Evolutionary conservation across 2,329 filamentous ascomycete species (phyloP).

Genomic region (Madurella mycetomatis): DNA sequence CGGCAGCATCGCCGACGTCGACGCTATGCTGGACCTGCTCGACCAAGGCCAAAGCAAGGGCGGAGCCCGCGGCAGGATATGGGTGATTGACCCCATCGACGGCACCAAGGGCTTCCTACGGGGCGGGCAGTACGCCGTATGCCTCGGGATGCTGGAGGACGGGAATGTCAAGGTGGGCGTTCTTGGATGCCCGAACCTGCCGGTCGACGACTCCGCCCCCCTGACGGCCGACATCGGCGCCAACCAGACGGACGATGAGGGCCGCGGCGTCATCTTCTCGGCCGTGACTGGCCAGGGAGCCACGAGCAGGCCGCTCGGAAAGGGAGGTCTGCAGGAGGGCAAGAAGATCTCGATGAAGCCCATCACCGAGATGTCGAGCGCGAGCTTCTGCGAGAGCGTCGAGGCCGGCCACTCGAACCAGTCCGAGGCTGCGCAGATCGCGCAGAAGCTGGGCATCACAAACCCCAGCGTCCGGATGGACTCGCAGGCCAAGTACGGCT

Average conservation of each 20-base stretch:
- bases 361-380: conserved; percentile 67
- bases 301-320: conserved; percentile 66
- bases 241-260: conserved; percentile 67
- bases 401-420: conserved; percentile 91
- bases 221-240: conserved; percentile 68
- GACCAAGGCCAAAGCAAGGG: conserved; percentile 67
- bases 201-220: conserved; percentile 71
- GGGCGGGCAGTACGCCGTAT: conserved; percentile 95
- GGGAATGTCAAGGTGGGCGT: conserved; percentile 93
- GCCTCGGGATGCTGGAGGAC: conserved; percentile 85
- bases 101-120: conserved; percentile 96
- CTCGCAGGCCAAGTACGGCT: conserved; percentile 96
- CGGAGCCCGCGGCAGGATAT: conserved; percentile 73
- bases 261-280: conserved; percentile 83
- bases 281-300: conserved; percentile 77
- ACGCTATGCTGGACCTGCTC: conserved; percentile 63
- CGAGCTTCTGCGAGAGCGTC: conserved; percentile 95
- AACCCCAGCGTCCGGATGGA: conserved; percentile 92
- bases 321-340: conserved; percentile 48
- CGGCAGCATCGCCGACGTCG: conserved; percentile 57
- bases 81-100: conserved; percentile 96
- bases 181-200: conserved; percentile 91
- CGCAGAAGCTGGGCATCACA: conserved; percentile 79
- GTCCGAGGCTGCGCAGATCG: conserved; percentile 79
- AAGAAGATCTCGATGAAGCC: conserved; percentile 75